Percentiles rank a stretch among this genome's conserved stretches.
Conservation (phyloP, 2,329 filamentous ascomycete genomes). For the Cyanodermella asteris region DNA sequence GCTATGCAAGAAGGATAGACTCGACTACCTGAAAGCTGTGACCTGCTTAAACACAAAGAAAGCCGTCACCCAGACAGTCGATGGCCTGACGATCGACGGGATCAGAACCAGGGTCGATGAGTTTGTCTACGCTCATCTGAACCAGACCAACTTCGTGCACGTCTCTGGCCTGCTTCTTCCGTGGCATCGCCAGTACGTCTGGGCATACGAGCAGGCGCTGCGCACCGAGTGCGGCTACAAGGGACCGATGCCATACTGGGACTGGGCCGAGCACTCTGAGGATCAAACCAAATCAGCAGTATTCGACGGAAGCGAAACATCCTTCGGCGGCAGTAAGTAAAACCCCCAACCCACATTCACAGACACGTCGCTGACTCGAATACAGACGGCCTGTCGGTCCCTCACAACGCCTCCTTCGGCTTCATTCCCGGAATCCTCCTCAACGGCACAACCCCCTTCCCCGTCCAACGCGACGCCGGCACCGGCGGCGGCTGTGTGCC, state of each 20-base stretch:
- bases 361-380: slow-evolving; percentile 1
- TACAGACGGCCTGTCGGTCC: slow-evolving; percentile 20
- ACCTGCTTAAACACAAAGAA: too few species aligned
- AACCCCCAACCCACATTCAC: too few species aligned
- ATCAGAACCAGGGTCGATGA: too few species aligned
- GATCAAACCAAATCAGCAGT: slow-evolving; percentile 13
- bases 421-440: slow-evolving; percentile 32
- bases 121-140: too few species aligned
- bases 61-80: too few species aligned
- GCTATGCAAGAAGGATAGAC: too few species aligned
- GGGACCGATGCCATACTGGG: slow-evolving; percentile 21
- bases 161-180: not conserved
- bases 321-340: slow-evolving; percentile 16
- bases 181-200: not conserved
- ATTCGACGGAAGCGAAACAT: slow-evolving; percentile 18
- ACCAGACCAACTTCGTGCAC: too few species aligned
- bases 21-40: too few species aligned
- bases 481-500: slow-evolving; percentile 15
- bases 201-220: not conserved
- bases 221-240: not conserved
- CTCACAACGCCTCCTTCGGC: slow-evolving; percentile 52
- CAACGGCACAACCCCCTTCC: too few species aligned
- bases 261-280: slow-evolving; percentile 15
- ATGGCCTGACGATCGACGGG: too few species aligned
- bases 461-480: too few species aligned